Conservation (phyloP, 129 eudicot species). For the Logfia minima region DNA sequence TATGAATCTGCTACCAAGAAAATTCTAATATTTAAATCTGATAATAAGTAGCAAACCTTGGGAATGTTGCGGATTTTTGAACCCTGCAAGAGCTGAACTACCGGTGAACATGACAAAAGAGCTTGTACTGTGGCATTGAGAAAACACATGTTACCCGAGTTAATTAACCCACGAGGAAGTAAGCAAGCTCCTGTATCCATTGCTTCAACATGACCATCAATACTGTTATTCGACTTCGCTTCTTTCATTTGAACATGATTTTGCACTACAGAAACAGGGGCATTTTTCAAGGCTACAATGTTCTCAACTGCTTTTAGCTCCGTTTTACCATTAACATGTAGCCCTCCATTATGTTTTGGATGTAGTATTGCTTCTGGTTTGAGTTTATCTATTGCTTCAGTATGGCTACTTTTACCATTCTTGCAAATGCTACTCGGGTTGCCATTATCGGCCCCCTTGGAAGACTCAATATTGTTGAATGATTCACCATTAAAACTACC, state of each 20-base stretch:
- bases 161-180: conserved; percentile 77
- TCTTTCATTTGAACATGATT: conserved; percentile 24
- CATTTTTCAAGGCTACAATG: conserved; percentile 17
- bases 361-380: conserved; percentile 27
- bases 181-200: conserved; percentile 31
- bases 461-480: conserved; percentile 14
- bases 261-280: conserved; percentile 9
- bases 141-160: conserved; percentile 82
- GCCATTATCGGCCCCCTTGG: conserved; percentile 21
- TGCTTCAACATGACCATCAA: conserved; percentile 29
- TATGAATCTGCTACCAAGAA: not conserved
- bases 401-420: conserved; percentile 26
- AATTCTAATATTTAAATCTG: too few relatives aligned
- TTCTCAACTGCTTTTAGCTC: conserved; percentile 30
- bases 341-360: conserved; percentile 53
- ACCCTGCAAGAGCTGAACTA: conserved; percentile 65
- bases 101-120: conserved; percentile 75
- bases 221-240: conserved; percentile 34
- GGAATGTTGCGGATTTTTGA: conserved; percentile 43
- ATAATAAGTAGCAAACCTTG: conserved; percentile 40
- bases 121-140: conserved; percentile 91
- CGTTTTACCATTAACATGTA: conserved; percentile 38
- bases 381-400: conserved; percentile 16
- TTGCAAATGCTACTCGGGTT: conserved; percentile 24
- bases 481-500: conserved; percentile 49